Evolutionary conservation across 257 asterid species (phyloP), one percentile per base, ranked within the genome.

Genomic region (Solanum corneliomulleri): DNA sequence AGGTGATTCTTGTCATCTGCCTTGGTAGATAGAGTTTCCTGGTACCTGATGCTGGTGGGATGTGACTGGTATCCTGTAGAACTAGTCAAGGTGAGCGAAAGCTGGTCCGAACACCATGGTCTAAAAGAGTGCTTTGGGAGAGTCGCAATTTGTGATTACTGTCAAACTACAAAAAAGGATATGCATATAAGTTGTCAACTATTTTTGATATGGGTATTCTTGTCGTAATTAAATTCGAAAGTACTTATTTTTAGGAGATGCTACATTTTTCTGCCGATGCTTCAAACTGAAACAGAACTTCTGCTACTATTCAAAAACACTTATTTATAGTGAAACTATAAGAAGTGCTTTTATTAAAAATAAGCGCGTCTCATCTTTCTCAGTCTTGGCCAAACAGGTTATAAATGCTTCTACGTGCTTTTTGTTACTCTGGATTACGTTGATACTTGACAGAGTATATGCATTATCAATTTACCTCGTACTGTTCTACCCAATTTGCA

Each of bases 401-500:
- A 29, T 29, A 41, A 76, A 76, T 41, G 66, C 68, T 80, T 80
- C 84, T 15, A 80, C 66, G 6, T 80, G 84, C 27, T 80, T 14
- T 47, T 47, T 47, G 84, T 77, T 77, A 27, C 31, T 27, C 20
- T 80, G 68, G 42, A 47, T 80, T 80, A 45, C 20, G 31, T 80
- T 16, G 27, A 27, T 25, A 25, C 52, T 78, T 7, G 27, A 47
- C 18, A 15, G 84, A n/a, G 27, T 80, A 37, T 88, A 86, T 52
- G 84, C 16, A 41, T 45, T 82, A 39, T 86, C 60, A 29, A 75
- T 86, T 27, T 29, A 27, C 27, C 52, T 3, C 92, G 90, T 70
- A 89, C 89, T 58, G 70, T 83, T 77, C 49, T 74, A 86, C 74
- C 89, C 75, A 76, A 87, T 85, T 84, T 91, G 93, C 89, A 95